Evolutionary conservation across 1,284 basidiomycete species (phyloP), one percentile per base, ranked within the genome.

Genomic region (Apiotrichum porosum): DNA sequence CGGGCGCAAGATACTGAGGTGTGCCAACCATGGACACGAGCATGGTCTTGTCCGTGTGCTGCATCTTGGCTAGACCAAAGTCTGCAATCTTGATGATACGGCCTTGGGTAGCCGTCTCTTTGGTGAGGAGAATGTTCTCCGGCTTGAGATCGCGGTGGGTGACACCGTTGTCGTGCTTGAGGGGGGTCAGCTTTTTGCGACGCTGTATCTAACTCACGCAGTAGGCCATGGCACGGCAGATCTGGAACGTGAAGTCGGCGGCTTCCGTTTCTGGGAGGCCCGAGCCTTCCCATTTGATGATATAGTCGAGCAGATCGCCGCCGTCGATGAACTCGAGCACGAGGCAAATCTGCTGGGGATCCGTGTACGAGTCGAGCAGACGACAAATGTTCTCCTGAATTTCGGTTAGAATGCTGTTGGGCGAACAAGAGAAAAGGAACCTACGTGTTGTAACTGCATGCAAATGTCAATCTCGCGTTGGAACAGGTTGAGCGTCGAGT

Each of bases 61-160:
- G 69, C 48, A 85, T 83, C 67, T 95, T 95, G 0, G 92, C 91
- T 13, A 95, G 79, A 6, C 92, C 92, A 66, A 94, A 95, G 69
- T 94, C 92, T 2, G 91, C 91, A 22, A 95, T 83, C 45, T 72
- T 73, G 44, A 69, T 56, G 13, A 51, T 62, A 2, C 57, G 57
- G 1, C 57, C 56, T 4, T 47, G 40, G 22, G 60, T 59, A 9
- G 51, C 40, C 6, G 61, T 61, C 32, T 57, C 61, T 32, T 56
- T 59, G 3, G 66, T 68, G 3, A 75, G 50, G 9, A 74, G 65
- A 19, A 73, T 71, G 43, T 74, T 75, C 68, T 75, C 92, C 1
- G 91, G 91, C 70, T 95, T 98, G 37, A 97, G 75, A 72, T 95
- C 91, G 30, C 92, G 85, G 72, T 95, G 91, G 0, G 88, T 81